These are phyloP conservation scores for Pseudopithomyces chartarum DNA, from an alignment of 2,329 filamentous ascomycete genomes.

Conservation along the genomic window DNA sequence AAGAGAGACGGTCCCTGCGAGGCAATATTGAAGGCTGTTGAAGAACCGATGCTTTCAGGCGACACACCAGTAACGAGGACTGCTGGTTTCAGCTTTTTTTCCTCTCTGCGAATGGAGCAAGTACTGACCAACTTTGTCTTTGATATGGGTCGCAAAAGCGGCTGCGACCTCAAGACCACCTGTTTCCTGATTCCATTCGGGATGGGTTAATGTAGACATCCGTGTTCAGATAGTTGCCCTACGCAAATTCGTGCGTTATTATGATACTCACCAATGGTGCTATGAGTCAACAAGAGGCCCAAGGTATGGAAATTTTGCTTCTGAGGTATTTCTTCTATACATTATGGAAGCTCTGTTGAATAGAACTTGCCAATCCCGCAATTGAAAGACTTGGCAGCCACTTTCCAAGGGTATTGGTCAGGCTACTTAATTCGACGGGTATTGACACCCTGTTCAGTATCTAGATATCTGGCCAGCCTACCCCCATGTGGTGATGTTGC, in stretches of 20 bases:
- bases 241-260: no score
- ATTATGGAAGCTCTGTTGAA: neutral
- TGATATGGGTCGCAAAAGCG: constrained; percentile 33
- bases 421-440: no score
- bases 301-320: neutral
- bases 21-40: constrained; percentile 32
- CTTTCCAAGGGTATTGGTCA: neutral
- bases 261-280: neutral
- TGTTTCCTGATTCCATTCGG: constrained; percentile 38
- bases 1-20: constrained; percentile 34
- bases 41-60: constrained; percentile 37
- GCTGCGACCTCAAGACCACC: constrained; percentile 38
- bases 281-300: neutral
- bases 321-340: neutral
- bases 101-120: neutral
- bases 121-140: constrained; percentile 30
- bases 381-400: neutral
- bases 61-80: constrained; percentile 47
- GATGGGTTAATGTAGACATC: constrained; percentile 38
- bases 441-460: no score
- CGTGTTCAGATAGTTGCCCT: neutral
- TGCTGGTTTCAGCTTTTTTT: constrained; percentile 13
- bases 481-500: no score
- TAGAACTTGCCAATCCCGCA: neutral
- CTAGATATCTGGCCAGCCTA: no score